Evolutionary conservation across 2,329 filamentous ascomycete species (phyloP).

Genomic region (Didymella glomerata): DNA sequence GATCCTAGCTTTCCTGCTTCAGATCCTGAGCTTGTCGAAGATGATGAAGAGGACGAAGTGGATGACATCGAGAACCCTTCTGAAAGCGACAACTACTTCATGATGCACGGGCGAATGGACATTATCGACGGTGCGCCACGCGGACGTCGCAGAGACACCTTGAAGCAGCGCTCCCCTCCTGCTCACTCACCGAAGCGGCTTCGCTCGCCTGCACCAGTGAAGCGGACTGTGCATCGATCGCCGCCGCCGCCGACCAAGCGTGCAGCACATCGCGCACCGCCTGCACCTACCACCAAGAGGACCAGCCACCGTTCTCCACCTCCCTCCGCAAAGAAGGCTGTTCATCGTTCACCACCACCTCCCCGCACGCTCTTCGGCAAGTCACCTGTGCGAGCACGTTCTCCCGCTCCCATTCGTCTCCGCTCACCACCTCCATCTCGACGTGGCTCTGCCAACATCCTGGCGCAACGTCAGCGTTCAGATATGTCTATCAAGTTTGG

Average conservation of each 20-base stretch:
- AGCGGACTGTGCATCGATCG: constrained; percentile 36
- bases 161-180: constrained; percentile 42
- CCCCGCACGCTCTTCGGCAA: constrained; percentile 69
- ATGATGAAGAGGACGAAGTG: constrained; percentile 70
- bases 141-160: constrained; percentile 42
- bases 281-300: constrained; percentile 13
- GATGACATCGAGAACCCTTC: constrained; percentile 48
- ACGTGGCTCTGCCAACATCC: constrained; percentile 52
- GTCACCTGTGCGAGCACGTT: constrained; percentile 72
- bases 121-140: constrained; percentile 64
- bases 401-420: constrained; percentile 49
- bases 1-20: constrained; percentile 97
- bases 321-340: constrained; percentile 17
- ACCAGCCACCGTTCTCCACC: constrained; percentile 42
- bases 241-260: constrained; percentile 59
- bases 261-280: constrained; percentile 33
- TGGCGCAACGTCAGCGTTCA: constrained; percentile 50
- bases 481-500: constrained; percentile 57
- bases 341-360: constrained; percentile 47
- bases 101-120: constrained; percentile 77
- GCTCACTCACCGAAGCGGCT: constrained; percentile 15
- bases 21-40: constrained; percentile 84
- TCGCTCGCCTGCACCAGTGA: constrained; percentile 35
- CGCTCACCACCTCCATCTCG: constrained; percentile 74
- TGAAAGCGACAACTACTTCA: constrained; percentile 72